phyloP scores from a whole-genome alignment of 2,329 filamentous ascomycete species.

The Trichophyton rubrum region DNA sequence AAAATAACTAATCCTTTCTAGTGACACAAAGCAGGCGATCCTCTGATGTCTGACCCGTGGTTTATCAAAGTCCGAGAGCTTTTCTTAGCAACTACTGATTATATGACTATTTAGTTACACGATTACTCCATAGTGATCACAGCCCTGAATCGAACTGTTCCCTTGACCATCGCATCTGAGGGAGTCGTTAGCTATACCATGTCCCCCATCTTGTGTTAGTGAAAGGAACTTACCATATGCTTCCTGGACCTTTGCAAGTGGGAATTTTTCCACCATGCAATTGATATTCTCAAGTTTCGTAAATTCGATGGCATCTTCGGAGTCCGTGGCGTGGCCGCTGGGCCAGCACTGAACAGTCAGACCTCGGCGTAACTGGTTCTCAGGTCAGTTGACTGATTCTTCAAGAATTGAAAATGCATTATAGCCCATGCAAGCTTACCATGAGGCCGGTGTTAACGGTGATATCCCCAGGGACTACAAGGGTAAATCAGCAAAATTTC shows the following conservation, averaged over 20 bases:
- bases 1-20: too few relatives aligned
- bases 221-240: constrained; percentile 30
- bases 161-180: constrained; percentile 10
- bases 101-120: neutral
- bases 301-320: constrained; percentile 42
- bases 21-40: too few relatives aligned
- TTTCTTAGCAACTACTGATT: too few relatives aligned
- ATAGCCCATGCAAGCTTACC: constrained; percentile 10
- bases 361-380: constrained; percentile 30
- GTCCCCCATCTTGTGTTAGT: neutral
- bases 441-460: constrained; percentile 4
- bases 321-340: constrained; percentile 40
- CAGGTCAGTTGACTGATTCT: neutral
- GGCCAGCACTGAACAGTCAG: constrained; percentile 42
- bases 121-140: constrained; percentile 10
- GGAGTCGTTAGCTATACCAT: neutral
- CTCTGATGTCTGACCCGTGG: neutral
- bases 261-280: constrained; percentile 43
- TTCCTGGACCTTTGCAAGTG: constrained; percentile 38
- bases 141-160: constrained; percentile 9
- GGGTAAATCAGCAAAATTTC: neutral
- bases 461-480: constrained; percentile 16
- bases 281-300: constrained; percentile 37
- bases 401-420: neutral
- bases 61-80: too few relatives aligned